phyloP scores from a whole-genome alignment of 345 rosid genomes.

The Limnanthes douglasii region DNA sequence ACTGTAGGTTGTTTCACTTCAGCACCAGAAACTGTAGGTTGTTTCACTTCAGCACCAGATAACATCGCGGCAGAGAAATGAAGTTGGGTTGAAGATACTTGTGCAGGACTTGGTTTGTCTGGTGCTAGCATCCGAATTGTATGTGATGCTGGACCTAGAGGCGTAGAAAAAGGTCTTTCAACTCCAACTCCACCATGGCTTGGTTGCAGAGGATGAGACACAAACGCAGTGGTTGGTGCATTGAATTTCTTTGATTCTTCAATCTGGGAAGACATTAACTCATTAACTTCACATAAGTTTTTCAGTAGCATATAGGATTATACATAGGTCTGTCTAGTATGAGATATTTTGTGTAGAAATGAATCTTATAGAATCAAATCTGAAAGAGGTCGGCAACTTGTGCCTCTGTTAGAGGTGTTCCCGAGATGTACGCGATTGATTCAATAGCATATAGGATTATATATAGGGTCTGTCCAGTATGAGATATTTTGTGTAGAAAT shows the following conservation, averaged over 20 bases:
- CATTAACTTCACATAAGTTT: too few relatives aligned
- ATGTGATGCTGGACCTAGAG: constrained; percentile 16
- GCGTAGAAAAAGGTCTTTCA: constrained; percentile 17
- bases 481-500: too few relatives aligned
- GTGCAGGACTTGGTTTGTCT: constrained; percentile 20
- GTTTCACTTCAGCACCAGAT: constrained; percentile 26
- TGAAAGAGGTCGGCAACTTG: too few relatives aligned
- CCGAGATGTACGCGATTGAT: too few relatives aligned
- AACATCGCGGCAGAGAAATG: too few relatives aligned
- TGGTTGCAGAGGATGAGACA: constrained; percentile 33
- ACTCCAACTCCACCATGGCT: constrained; percentile 17
- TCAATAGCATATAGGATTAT: too few relatives aligned
- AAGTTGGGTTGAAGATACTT: constrained; percentile 31
- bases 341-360: too few relatives aligned
- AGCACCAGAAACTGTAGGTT: constrained; percentile 14
- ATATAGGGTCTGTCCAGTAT: too few relatives aligned
- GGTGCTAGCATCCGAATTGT: constrained; percentile 12
- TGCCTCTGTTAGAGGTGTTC: too few relatives aligned
- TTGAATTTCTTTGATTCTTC: constrained; percentile 46
- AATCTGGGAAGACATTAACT: constrained; percentile 38
- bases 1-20: constrained; percentile 22
- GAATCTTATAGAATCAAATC: too few relatives aligned
- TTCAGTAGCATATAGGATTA: too few relatives aligned
- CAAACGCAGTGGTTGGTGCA: constrained; percentile 22
- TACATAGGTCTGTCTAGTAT: too few relatives aligned